phyloP scores from a whole-genome alignment of 2,329 filamentous ascomycete genomes.

The Neobulgaria alba region DNA sequence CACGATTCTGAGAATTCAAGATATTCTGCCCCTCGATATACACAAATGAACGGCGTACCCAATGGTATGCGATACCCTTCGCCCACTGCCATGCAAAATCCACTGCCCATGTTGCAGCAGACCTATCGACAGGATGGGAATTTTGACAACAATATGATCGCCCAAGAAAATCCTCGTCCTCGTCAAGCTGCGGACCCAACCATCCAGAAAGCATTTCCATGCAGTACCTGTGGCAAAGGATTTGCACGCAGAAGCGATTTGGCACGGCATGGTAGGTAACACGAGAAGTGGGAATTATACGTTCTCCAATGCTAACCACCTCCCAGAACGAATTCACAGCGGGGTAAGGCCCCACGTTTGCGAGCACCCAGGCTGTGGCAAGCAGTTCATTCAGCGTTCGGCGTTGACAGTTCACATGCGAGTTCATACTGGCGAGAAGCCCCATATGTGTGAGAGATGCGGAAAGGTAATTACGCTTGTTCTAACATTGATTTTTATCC shows the following conservation, averaged over 20 bases:
- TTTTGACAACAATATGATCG: constrained; percentile 26
- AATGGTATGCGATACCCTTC: constrained; percentile 29
- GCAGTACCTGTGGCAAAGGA: constrained; percentile 80
- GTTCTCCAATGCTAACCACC: background rate
- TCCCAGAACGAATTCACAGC: constrained; percentile 84
- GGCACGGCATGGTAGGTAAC: constrained; percentile 76
- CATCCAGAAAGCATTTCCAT: constrained; percentile 67
- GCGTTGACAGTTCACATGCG: constrained; percentile 91
- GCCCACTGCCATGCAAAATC: constrained; percentile 28
- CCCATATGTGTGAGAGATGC: constrained; percentile 93
- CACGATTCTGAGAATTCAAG: constrained; percentile 30
- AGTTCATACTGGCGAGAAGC: constrained; percentile 96
- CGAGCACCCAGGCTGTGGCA: constrained; percentile 80
- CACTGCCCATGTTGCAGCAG: constrained; percentile 29
- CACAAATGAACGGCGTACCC: constrained; percentile 23
- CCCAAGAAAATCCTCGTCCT: constrained; percentile 20
- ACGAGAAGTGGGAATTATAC: background rate
- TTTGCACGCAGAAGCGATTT: constrained; percentile 93
- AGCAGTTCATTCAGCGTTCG: constrained; percentile 95
- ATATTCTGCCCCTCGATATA: constrained; percentile 26
- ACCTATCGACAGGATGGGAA: constrained; percentile 22
- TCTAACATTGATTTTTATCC: too few relatives aligned
- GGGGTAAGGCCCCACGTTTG: constrained; percentile 87
- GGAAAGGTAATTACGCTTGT: constrained; percentile 63
- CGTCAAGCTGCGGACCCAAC: constrained; percentile 16